Evolutionary conservation across 202 grass and related monocot species (phyloP).

Genomic region (Schoenoplectus tabernaemontani): DNA sequence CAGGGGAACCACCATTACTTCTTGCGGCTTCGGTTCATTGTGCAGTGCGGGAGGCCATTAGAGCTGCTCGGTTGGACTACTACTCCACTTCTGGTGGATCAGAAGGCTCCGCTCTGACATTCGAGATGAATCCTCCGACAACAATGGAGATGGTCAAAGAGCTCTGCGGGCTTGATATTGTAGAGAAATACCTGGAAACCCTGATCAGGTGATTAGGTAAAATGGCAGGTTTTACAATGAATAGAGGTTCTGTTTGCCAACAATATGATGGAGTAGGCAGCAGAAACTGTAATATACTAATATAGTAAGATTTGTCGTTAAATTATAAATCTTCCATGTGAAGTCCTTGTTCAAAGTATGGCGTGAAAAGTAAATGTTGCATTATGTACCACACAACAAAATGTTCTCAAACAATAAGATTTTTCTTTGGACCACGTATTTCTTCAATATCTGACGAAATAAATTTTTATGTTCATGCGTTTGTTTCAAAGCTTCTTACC

Average conservation of each 20-base stretch:
- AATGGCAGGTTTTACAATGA: neutral
- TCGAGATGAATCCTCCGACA: slow-evolving; percentile 53
- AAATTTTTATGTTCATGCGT: too few species aligned
- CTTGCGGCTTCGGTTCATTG: slow-evolving; percentile 49
- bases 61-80: slow-evolving; percentile 42
- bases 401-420: too few species aligned
- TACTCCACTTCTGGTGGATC: neutral
- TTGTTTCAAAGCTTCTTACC: too few species aligned
- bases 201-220: neutral
- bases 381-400: too few species aligned
- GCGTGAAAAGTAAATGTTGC: too few species aligned
- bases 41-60: slow-evolving; percentile 49
- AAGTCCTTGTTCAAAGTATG: too few species aligned
- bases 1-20: slow-evolving; percentile 54
- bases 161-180: slow-evolving; percentile 59
- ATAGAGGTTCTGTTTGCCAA: neutral
- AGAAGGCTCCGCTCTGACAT: slow-evolving; percentile 24
- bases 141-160: slow-evolving; percentile 61
- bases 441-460: too few species aligned
- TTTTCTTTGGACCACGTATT: too few species aligned
- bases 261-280: neutral
- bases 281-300: too few species aligned
- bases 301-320: too few species aligned
- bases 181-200: slow-evolving; percentile 49
- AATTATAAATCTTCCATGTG: too few species aligned